Conservation (phyloP, 257 asterid species). For the Phtheirospermum japonicum region DNA sequence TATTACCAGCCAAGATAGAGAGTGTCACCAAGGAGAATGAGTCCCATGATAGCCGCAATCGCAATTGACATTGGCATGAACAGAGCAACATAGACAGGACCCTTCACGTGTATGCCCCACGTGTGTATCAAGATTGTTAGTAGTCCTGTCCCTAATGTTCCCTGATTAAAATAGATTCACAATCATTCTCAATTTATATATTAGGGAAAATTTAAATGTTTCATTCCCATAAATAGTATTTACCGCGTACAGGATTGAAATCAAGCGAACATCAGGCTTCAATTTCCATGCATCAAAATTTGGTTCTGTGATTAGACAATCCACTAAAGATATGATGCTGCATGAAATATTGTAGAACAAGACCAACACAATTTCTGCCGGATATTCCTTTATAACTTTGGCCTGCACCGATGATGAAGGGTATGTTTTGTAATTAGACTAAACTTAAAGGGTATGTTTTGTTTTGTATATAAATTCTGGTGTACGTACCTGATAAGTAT, state of each 20-base stretch:
- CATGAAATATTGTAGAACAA: background rate
- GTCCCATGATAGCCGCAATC: conserved; percentile 49
- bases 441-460: too few species aligned
- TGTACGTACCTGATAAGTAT: background rate
- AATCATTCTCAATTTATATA: too few species aligned
- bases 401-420: too few species aligned
- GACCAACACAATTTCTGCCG: background rate
- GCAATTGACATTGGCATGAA: conserved; percentile 50
- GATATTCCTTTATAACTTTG: background rate
- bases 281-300: background rate
- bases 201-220: too few species aligned
- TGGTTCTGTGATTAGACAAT: background rate
- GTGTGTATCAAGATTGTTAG: conserved; percentile 27
- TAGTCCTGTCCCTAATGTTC: conserved; percentile 24
- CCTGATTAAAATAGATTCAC: conserved; percentile 15
- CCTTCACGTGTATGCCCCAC: conserved; percentile 47
- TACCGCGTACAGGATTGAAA: background rate
- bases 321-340: background rate
- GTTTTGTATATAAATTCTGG: background rate
- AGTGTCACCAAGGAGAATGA: conserved; percentile 48
- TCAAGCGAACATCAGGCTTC: background rate
- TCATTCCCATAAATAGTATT: background rate
- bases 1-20: conserved; percentile 54
- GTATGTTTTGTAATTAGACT: too few species aligned
- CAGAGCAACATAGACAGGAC: conserved; percentile 51